A percentile compares a stretch with the other conserved stretches of the same genome.
Evolutionary conservation across 1,284 basidiomycete species (phyloP).

Genomic region (Irpex sp.): DNA sequence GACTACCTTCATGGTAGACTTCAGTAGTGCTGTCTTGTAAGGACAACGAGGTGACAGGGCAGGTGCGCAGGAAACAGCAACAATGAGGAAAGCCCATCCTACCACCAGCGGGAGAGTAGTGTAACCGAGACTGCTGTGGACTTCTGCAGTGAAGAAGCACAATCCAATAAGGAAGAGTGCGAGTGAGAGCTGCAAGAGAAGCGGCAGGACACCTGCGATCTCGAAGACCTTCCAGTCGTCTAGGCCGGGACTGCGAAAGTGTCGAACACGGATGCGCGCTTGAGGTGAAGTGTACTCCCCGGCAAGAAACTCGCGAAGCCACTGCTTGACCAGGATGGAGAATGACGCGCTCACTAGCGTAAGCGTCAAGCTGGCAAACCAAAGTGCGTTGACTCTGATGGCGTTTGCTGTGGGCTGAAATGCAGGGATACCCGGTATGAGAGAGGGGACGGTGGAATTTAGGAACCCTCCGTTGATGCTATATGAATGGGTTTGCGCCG

Average conservation of each 20-base stretch:
- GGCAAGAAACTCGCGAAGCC: slow-evolving; percentile 13
- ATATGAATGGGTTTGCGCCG: neutral
- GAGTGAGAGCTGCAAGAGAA: slow-evolving; percentile 14
- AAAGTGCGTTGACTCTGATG: slow-evolving; percentile 11
- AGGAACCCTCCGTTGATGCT: neutral
- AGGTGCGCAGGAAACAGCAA: slow-evolving; percentile 8
- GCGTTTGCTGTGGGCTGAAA: neutral
- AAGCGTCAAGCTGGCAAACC: slow-evolving; percentile 15
- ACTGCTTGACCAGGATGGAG: slow-evolving; percentile 16
- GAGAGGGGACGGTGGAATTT: neutral
- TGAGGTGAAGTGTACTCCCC: slow-evolving; percentile 2
- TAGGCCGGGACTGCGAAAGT: slow-evolving; percentile 7
- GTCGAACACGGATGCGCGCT: neutral
- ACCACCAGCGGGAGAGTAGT: slow-evolving; percentile 4
- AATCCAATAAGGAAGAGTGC: slow-evolving; percentile 17
- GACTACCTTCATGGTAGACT: neutral
- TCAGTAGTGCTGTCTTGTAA: neutral
- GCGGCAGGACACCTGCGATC: slow-evolving; percentile 14
- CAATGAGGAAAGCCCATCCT: slow-evolving; percentile 5
- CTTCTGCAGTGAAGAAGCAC: slow-evolving; percentile 8
- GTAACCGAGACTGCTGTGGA: slow-evolving; percentile 4
- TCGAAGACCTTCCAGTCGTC: slow-evolving; percentile 12
- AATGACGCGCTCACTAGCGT: slow-evolving; percentile 14
- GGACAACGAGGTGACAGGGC: neutral
- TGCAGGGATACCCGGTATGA: too few species aligned